Percentiles rank a stretch among this genome's conserved stretches.
Conservation (phyloP, 192 early-diverging fungal genomes). For the Funneliformis mosseae region DNA sequence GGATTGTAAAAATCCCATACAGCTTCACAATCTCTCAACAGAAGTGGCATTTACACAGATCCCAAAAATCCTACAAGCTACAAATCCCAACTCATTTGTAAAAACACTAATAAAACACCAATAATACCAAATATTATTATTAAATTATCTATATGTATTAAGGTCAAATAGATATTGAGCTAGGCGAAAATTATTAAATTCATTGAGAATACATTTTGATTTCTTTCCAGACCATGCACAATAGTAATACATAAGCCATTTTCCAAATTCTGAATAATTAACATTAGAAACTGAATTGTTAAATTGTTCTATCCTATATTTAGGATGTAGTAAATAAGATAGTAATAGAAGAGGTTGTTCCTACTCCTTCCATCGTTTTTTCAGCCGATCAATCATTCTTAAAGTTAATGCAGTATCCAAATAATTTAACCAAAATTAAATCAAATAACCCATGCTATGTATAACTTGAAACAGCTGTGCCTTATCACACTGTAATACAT, state of each 20-base stretch:
- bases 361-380: neutral
- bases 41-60: slow-evolving; percentile 11
- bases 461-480: neutral
- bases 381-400: neutral
- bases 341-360: neutral
- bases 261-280: neutral
- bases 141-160: neutral
- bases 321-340: slow-evolving; percentile 7
- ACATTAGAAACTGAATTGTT: neutral
- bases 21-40: neutral
- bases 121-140: neutral
- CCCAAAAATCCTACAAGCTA: neutral
- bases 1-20: neutral
- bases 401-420: neutral
- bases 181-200: slow-evolving; percentile 1
- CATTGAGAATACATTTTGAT: slow-evolving; percentile 3
- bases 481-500: neutral
- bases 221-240: slow-evolving; percentile 9
- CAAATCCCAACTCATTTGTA: neutral
- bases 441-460: neutral
- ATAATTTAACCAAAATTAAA: neutral
- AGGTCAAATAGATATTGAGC: neutral
- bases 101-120: neutral
- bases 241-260: slow-evolving; percentile 21
- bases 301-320: slow-evolving; percentile 3